These are phyloP conservation scores for Rhizoctonia solani DNA, from an alignment of 1,284 basidiomycete genomes.

Conservation along the genomic window DNA sequence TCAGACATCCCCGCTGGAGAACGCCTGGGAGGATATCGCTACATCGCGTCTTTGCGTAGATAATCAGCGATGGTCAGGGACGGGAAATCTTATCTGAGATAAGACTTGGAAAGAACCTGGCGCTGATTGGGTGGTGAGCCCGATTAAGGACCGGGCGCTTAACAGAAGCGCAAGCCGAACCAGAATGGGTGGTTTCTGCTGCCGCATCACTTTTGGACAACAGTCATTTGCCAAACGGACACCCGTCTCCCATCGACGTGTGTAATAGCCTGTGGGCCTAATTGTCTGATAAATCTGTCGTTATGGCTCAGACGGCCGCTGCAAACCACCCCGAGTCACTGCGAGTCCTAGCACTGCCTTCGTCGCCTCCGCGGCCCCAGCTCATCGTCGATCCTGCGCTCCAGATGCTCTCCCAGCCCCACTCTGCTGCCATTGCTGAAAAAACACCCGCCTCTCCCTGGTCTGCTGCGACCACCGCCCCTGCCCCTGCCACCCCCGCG, in stretches of 20 bases:
- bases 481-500: slow-evolving; percentile 15
- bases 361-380: slow-evolving; percentile 15
- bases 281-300: slow-evolving; percentile 16
- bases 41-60: neutral
- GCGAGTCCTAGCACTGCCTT: neutral
- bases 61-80: neutral
- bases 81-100: neutral
- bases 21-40: neutral
- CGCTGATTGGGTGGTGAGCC: neutral
- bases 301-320: slow-evolving; percentile 26
- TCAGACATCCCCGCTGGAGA: neutral
- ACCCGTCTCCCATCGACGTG: neutral
- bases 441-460: slow-evolving; percentile 31
- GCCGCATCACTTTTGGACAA: neutral
- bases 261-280: neutral
- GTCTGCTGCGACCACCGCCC: slow-evolving; percentile 22
- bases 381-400: slow-evolving; percentile 35
- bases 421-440: slow-evolving; percentile 1
- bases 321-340: slow-evolving; percentile 30
- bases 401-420: slow-evolving; percentile 26
- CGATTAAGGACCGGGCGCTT: neutral
- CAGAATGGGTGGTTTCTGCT: neutral
- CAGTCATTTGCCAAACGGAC: neutral
- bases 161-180: neutral
- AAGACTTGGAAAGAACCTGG: too few species aligned